Conservation (phyloP, 2,329 filamentous ascomycete genomes). For the Cladosporium sp. region DNA sequence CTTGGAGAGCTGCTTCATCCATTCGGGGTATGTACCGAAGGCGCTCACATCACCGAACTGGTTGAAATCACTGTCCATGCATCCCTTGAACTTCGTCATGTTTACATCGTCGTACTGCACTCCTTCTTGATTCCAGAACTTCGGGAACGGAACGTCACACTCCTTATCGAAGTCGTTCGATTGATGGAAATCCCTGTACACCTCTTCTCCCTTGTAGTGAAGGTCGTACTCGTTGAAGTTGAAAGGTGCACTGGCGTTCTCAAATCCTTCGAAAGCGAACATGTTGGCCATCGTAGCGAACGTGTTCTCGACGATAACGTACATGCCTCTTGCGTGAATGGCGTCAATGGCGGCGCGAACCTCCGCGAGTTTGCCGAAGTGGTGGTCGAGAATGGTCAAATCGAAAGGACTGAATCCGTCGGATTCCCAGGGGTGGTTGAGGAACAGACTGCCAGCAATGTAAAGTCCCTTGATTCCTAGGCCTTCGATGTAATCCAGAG, state of each 20-base stretch:
- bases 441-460: constrained; percentile 62
- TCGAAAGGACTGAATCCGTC: constrained; percentile 61
- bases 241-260: constrained; percentile 61
- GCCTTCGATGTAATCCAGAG: constrained; percentile 64
- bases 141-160: constrained; percentile 57
- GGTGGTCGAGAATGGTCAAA: constrained; percentile 62
- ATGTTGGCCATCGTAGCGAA: constrained; percentile 65
- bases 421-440: constrained; percentile 65
- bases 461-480: constrained; percentile 64
- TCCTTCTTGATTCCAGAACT: constrained; percentile 63
- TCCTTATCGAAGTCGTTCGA: constrained; percentile 54
- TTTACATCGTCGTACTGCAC: constrained; percentile 51
- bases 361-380: constrained; percentile 59
- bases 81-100: constrained; percentile 52
- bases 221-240: constrained; percentile 57
- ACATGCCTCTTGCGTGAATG: constrained; percentile 64
- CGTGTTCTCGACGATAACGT: constrained; percentile 66
- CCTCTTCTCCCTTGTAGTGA: constrained; percentile 55
- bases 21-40: constrained; percentile 64
- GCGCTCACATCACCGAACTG: constrained; percentile 64
- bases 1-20: constrained; percentile 64
- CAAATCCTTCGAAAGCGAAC: constrained; percentile 61
- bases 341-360: constrained; percentile 61
- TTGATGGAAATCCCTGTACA: constrained; percentile 60
- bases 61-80: constrained; percentile 65